Evolutionary conservation across 805 yeast species (phyloP), one percentile per base, ranked within the genome.

Genomic region (Ogataea neopini): DNA sequence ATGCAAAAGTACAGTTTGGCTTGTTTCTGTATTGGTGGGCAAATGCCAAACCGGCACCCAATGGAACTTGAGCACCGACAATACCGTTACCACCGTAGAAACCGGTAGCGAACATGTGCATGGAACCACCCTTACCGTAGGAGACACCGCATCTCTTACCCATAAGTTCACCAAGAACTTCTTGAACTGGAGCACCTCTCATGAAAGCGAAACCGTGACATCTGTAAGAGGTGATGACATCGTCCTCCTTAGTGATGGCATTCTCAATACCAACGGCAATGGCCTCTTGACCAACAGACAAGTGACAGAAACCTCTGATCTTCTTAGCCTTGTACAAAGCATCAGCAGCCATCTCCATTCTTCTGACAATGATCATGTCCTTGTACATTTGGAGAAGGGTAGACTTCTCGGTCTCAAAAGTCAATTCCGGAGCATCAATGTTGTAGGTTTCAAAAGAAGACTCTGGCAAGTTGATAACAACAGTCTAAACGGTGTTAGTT

Each of bases 1-100:
- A 75, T 49, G 96, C 74, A 72, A 90, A 92, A 50, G 95, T 80
- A 65, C 92, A 89, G 61, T 83, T 82, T 45, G 67, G 63, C 64
- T 89, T 90, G 65, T 83, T 82, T 69, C 80, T 82, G 78, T 94
- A 94, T 75, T 90, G 90, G 76, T 94, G 98, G 57, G 98, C 96
- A 73, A 91, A 94, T n/a, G 97, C 96, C 59, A 94, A 78, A 62
- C 99, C 99, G 47, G 97, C 89, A 68, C 99, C 99, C 62, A 94
- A 80, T 55, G 99, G 96, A 48, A 94, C 97, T 76, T 94, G 99
- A 45, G 98, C 99, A 69, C 99, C 99, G 47, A 94, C 99, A 70
- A 94, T 94, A 78, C 99, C 99, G 75, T 94, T 94, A 74, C 99
- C 99, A 70, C 99, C 99, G 73, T 86, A 94, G 79, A 94, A 94